Evolutionary conservation across 306 rosid species (phyloP).

Genomic region (Sesbania bispinosa): DNA sequence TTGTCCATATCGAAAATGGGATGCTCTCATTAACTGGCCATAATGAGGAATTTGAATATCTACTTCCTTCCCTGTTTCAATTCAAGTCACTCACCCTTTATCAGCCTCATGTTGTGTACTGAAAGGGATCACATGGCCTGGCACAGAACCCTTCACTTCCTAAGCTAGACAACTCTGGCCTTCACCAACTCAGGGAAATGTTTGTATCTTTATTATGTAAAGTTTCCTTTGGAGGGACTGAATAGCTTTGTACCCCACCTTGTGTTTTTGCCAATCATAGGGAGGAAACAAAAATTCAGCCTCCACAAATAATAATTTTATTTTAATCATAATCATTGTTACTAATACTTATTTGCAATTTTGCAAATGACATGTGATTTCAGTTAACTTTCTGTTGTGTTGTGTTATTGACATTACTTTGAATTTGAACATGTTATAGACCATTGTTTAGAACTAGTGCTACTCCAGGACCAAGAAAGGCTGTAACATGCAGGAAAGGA

Average conservation of each 20-base stretch:
- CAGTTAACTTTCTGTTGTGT: not conserved
- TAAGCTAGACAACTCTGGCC: conserved; percentile 29
- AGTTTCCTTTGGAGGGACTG: conserved; percentile 11
- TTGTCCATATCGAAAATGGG: conserved; percentile 22
- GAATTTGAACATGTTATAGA: not conserved
- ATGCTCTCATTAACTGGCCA: conserved; percentile 21
- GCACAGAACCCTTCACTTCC: conserved; percentile 25
- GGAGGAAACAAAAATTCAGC: not conserved
- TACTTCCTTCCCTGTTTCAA: conserved; percentile 12
- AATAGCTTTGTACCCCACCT: conserved; percentile 7
- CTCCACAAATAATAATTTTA: not conserved
- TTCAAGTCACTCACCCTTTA: conserved; percentile 7
- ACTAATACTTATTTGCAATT: not conserved
- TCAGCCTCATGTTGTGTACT: conserved; percentile 16
- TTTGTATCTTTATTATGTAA: conserved; percentile 17
- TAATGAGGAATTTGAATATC: conserved; percentile 32
- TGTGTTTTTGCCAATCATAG: conserved; percentile 26
- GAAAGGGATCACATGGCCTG: conserved; percentile 48
- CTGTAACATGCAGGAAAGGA: conserved; percentile 1
- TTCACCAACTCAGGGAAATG: conserved; percentile 19
- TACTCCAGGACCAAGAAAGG: conserved; percentile 12
- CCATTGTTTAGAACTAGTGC: not conserved
- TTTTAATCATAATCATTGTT: not conserved
- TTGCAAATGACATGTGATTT: conserved; percentile 5
- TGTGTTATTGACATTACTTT: not conserved